Conservation (phyloP, 495 filamentous ascomycete genomes). For the Penicillium parvum region DNA sequence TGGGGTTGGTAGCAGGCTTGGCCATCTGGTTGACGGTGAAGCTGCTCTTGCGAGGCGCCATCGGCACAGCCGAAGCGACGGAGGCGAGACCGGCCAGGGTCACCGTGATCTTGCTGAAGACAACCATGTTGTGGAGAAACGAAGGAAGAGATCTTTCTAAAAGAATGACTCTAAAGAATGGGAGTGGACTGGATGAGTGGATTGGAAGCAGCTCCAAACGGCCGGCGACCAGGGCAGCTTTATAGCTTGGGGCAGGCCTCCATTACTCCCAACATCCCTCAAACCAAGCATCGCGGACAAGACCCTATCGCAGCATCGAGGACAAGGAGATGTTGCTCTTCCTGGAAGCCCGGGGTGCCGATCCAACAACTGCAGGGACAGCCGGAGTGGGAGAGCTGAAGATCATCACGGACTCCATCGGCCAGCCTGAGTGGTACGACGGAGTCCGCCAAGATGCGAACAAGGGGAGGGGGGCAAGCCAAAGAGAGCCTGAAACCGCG, state of each 20-base stretch:
- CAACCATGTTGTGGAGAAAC: slow-evolving; percentile 34
- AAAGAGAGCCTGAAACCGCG: slow-evolving; percentile 6
- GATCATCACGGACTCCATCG: slow-evolving; percentile 26
- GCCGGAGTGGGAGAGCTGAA: slow-evolving; percentile 10
- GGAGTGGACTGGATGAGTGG: slow-evolving; percentile 4
- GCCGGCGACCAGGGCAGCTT: slow-evolving; percentile 16
- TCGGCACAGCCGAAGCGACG: slow-evolving; percentile 32
- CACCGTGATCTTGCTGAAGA: slow-evolving; percentile 37
- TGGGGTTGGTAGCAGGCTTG: slow-evolving; percentile 22
- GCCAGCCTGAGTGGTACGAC: slow-evolving; percentile 15
- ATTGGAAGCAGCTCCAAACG: slow-evolving; percentile 6
- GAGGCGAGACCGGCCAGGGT: slow-evolving; percentile 30
- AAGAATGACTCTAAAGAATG: slow-evolving; percentile 15
- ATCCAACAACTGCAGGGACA: slow-evolving; percentile 18
- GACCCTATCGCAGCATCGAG: slow-evolving; percentile 11
- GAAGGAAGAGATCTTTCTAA: background rate
- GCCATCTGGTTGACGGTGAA: slow-evolving; percentile 42
- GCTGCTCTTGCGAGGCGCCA: slow-evolving; percentile 25
- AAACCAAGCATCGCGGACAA: slow-evolving; percentile 1
- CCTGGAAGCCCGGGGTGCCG: slow-evolving; percentile 18
- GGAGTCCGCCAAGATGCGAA: slow-evolving; percentile 18
- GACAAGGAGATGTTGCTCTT: slow-evolving; percentile 21
- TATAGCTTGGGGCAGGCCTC: slow-evolving; percentile 19
- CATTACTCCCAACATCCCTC: background rate
- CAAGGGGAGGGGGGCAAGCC: background rate